These are phyloP conservation scores for Solanum chiquidenum DNA, from an alignment of 257 asterid genomes.

Conservation along the genomic window DNA sequence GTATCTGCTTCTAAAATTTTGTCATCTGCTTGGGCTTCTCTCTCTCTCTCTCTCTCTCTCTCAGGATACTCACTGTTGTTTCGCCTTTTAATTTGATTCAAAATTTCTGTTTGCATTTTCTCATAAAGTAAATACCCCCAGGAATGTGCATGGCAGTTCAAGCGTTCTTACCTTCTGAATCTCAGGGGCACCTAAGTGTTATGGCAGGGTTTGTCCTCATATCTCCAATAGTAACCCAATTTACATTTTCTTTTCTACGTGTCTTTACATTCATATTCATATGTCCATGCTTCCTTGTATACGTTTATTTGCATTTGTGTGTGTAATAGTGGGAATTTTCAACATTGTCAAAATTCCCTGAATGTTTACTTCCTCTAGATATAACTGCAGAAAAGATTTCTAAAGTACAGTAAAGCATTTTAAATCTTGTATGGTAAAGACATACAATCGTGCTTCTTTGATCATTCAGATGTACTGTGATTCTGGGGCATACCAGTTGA, in stretches of 20 bases:
- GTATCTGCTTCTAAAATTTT: background rate
- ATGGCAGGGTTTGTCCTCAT: constrained; percentile 36
- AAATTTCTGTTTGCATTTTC: background rate
- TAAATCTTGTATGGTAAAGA: background rate
- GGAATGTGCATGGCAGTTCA: constrained; percentile 85
- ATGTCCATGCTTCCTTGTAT: background rate
- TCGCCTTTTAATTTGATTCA: background rate
- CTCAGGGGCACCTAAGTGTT: constrained; percentile 43
- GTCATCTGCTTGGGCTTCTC: background rate
- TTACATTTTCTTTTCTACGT: background rate
- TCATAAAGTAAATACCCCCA: constrained; percentile 1
- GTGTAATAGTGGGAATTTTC: background rate
- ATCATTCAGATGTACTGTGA: background rate
- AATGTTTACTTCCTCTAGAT: background rate
- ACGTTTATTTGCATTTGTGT: background rate
- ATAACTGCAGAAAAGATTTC: background rate
- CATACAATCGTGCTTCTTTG: background rate
- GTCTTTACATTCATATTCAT: background rate
- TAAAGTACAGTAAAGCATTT: background rate
- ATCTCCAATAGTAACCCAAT: background rate
- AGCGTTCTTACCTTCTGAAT: constrained; percentile 48
- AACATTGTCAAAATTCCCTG: background rate
- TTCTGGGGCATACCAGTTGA: background rate
- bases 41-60: background rate
- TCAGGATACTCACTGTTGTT: background rate